Evolutionary conservation across 2,329 filamentous ascomycete genomes (phyloP).

Genomic region (Stemphylium lycopersici): DNA sequence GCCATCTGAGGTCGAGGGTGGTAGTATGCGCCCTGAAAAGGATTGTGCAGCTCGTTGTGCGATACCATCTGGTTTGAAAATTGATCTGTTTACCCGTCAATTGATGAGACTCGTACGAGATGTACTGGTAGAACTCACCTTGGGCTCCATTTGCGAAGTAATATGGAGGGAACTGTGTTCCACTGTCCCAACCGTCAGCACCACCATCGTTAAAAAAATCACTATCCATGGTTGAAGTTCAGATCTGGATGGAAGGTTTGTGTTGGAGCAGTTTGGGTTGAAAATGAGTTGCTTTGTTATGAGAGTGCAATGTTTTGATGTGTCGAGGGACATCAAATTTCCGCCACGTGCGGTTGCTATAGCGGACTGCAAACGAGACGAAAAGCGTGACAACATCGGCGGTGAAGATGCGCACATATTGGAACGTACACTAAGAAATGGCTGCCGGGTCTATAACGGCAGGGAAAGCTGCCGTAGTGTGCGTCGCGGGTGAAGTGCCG

Average conservation of each 20-base stretch:
- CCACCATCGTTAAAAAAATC: not conserved
- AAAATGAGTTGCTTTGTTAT: not conserved
- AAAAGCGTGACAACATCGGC: constrained; percentile 9
- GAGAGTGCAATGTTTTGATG: constrained; percentile 5
- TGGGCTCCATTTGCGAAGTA: not conserved
- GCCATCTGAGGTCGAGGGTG: not conserved
- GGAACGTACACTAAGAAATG: not conserved
- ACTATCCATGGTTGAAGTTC: not conserved
- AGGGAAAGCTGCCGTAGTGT: constrained; percentile 9
- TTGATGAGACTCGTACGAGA: not conserved
- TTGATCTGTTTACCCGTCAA: constrained; percentile 4
- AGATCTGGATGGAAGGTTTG: too few species aligned
- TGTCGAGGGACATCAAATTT: constrained; percentile 7
- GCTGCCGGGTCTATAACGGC: not conserved
- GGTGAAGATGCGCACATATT: not conserved
- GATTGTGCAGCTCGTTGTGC: not conserved
- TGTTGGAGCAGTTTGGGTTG: not conserved
- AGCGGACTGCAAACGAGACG: constrained; percentile 17
- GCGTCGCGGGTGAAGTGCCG: not conserved
- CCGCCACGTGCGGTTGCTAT: constrained; percentile 13
- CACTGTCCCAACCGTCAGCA: not conserved
- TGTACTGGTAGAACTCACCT: constrained; percentile 1
- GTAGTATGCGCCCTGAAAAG: not conserved
- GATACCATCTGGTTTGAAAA: not conserved
- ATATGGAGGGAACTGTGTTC: not conserved